phyloP scores from a whole-genome alignment of 306 rosid species.

The Erythrophleum fordii region DNA sequence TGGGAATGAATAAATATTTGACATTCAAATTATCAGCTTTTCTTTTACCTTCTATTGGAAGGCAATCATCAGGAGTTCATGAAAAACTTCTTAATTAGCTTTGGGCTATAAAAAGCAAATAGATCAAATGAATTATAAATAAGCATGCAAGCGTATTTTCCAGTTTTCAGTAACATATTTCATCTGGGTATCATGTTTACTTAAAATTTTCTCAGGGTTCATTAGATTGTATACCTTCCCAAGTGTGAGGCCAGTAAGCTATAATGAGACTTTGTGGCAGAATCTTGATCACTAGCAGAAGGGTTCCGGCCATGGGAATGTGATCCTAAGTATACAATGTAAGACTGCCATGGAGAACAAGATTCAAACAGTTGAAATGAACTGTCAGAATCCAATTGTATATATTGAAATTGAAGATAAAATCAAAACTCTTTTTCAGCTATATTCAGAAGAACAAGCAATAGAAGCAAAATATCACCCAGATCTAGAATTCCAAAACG shows the following conservation, averaged over 20 bases:
- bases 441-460: neutral
- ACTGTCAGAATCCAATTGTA: neutral
- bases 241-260: constrained; percentile 47
- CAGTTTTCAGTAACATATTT: no score
- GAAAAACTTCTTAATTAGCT: no score
- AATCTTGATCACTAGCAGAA: constrained; percentile 38
- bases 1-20: constrained; percentile 13
- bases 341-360: constrained; percentile 49
- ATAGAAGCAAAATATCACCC: neutral
- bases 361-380: neutral
- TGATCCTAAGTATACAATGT: constrained; percentile 64
- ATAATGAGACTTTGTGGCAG: constrained; percentile 46
- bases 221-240: constrained; percentile 51
- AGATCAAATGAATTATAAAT: neutral
- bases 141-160: no score
- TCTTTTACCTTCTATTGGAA: neutral
- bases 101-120: no score
- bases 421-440: neutral
- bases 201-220: neutral
- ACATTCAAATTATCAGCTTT: neutral
- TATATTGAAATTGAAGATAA: neutral
- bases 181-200: neutral
- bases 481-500: neutral
- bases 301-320: constrained; percentile 60
- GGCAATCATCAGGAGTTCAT: no score